These are phyloP conservation scores for Exophiala aquamarina DNA, from an alignment of 2,329 filamentous ascomycete species.

Conservation along the genomic window DNA sequence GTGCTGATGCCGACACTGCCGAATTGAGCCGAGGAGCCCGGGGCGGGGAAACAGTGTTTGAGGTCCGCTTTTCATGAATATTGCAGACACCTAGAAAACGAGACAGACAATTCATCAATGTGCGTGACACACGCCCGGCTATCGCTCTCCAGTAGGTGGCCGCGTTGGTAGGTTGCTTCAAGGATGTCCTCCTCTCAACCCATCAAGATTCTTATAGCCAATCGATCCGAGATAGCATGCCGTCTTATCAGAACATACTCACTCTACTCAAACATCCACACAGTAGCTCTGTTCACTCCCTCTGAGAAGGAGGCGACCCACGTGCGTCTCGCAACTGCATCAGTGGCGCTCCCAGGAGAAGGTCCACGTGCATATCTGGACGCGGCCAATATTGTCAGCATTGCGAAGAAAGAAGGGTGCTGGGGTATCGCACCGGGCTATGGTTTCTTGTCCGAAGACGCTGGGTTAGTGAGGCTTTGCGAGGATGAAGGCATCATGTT, in stretches of 20 bases:
- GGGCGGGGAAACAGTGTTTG: slow-evolving; percentile 11
- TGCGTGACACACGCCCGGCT: slow-evolving; percentile 9
- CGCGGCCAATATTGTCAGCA: slow-evolving; percentile 97
- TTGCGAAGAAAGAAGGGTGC: slow-evolving; percentile 88
- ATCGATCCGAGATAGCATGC: slow-evolving; percentile 92
- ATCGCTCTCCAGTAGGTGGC: slow-evolving; percentile 18
- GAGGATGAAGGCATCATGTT: slow-evolving; percentile 96
- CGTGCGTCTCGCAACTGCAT: slow-evolving; percentile 97
- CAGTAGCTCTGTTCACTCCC: slow-evolving; percentile 63
- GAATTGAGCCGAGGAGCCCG: slow-evolving; percentile 15
- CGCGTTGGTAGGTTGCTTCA: slow-evolving; percentile 11
- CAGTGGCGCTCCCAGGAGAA: slow-evolving; percentile 95
- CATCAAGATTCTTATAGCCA: slow-evolving; percentile 98
- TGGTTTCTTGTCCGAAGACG: slow-evolving; percentile 96
- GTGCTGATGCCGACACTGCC: slow-evolving; percentile 8
- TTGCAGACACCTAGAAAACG: slow-evolving; percentile 8
- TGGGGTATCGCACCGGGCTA: slow-evolving; percentile 99
- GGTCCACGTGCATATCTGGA: slow-evolving; percentile 95
- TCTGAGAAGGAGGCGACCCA: slow-evolving; percentile 99
- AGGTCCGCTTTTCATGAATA: slow-evolving; percentile 10
- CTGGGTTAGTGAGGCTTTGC: slow-evolving; percentile 89
- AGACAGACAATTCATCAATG: slow-evolving; percentile 16
- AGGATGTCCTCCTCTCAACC: slow-evolving; percentile 55
- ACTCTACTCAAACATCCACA: slow-evolving; percentile 91
- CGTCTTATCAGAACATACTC: slow-evolving; percentile 88